A percentile compares a stretch with the other conserved stretches of the same genome.
phyloP scores from a whole-genome alignment of 2,329 filamentous ascomycete species.

The Penicillium concentricum region DNA sequence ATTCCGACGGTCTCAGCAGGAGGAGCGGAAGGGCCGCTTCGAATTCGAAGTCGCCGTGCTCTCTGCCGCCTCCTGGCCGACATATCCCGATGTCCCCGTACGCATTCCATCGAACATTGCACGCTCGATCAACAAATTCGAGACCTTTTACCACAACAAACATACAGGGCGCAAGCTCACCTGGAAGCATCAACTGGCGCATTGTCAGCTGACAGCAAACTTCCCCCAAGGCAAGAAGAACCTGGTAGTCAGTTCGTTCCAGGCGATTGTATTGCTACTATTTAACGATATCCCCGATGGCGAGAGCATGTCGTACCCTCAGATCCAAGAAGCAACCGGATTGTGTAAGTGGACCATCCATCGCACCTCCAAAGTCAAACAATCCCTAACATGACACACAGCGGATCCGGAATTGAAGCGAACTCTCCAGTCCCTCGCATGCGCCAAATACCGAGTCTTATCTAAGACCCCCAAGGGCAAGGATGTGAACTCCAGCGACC shows the following conservation, averaged over 20 bases:
- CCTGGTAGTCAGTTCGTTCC: constrained; percentile 84
- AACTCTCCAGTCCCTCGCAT: constrained; percentile 92
- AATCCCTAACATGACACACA: constrained; percentile 35
- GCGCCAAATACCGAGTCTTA: constrained; percentile 81
- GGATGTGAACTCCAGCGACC: constrained; percentile 75
- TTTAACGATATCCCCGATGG: constrained; percentile 72
- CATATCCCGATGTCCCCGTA: constrained; percentile 75
- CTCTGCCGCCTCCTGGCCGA: constrained; percentile 90
- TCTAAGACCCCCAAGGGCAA: constrained; percentile 80
- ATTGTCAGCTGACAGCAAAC: constrained; percentile 78
- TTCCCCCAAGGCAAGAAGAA: constrained; percentile 84
- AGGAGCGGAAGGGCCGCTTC: constrained; percentile 61
- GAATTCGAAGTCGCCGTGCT: constrained; percentile 71
- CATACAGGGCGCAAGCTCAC: constrained; percentile 82
- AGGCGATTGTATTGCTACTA: constrained; percentile 83
- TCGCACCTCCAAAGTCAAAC: background rate
- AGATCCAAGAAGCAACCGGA: constrained; percentile 72
- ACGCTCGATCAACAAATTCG: constrained; percentile 75
- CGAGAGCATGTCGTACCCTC: constrained; percentile 68
- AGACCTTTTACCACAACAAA: constrained; percentile 81
- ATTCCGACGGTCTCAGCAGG: constrained; percentile 67
- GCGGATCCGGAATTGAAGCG: constrained; percentile 76
- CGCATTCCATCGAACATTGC: constrained; percentile 74
- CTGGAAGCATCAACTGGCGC: constrained; percentile 92
- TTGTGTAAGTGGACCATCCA: constrained; percentile 55